Conservation (phyloP, 176 grass and related monocot genomes). For the Aegilops speltoides region DNA sequence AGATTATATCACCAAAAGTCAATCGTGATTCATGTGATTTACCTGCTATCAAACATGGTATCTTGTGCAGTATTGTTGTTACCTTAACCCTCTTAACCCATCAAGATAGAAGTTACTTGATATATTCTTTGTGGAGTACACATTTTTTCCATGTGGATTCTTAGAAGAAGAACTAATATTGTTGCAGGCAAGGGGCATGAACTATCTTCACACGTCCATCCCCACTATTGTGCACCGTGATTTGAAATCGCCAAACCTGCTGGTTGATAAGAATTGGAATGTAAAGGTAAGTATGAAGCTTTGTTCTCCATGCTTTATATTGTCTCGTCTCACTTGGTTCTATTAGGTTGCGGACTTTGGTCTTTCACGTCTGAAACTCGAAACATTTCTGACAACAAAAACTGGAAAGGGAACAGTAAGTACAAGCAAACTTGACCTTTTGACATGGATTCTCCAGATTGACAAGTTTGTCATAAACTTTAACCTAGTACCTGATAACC, state of each 20-base stretch:
- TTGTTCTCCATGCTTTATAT: neutral
- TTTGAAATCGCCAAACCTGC: slow-evolving; percentile 91
- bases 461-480: slow-evolving; percentile 11
- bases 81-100: neutral
- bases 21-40: neutral
- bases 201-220: slow-evolving; percentile 87
- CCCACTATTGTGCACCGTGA: slow-evolving; percentile 89
- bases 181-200: slow-evolving; percentile 84
- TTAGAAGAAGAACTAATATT: neutral
- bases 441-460: neutral
- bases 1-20: neutral
- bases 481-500: slow-evolving; percentile 11
- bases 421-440: neutral
- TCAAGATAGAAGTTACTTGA: neutral
- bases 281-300: slow-evolving; percentile 59
- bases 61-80: neutral
- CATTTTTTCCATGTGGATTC: slow-evolving; percentile 15
- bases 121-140: neutral
- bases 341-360: slow-evolving; percentile 92
- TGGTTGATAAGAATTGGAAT: slow-evolving; percentile 99
- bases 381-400: slow-evolving; percentile 89
- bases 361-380: slow-evolving; percentile 81
- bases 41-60: too few species aligned
- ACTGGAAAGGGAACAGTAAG: slow-evolving; percentile 94
- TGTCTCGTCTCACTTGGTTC: slow-evolving; percentile 23